A percentile compares a stretch with the other conserved stretches of the same genome.
phyloP scores from a whole-genome alignment of 805 yeast genomes.

The Scheffersomyces stipitis region DNA sequence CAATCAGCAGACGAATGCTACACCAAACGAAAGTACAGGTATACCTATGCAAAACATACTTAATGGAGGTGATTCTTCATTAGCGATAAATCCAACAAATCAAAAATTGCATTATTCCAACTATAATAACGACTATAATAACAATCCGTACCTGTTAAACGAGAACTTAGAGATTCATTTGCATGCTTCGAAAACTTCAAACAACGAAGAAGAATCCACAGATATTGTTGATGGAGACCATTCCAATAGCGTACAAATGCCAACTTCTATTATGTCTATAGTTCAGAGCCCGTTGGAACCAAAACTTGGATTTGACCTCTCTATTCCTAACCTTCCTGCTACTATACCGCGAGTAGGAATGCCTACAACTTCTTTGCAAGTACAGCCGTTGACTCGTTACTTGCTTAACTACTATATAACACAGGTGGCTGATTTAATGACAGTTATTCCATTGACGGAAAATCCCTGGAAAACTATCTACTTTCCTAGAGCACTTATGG shows the following conservation, averaged over 20 bases:
- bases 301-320: constrained; percentile 42
- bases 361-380: constrained; percentile 61
- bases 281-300: constrained; percentile 39
- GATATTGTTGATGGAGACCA: constrained; percentile 34
- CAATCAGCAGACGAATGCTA: constrained; percentile 2
- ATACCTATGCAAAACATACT: constrained; percentile 17
- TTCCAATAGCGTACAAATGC: constrained; percentile 45
- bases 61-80: constrained; percentile 7
- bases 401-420: constrained; percentile 69
- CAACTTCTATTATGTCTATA: constrained; percentile 53
- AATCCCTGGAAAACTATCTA: constrained; percentile 90
- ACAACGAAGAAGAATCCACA: constrained; percentile 27
- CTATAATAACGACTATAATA: constrained; percentile 38
- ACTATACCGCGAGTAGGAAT: constrained; percentile 28
- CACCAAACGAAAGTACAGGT: constrained; percentile 1
- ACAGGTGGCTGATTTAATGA: constrained; percentile 77
- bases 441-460: constrained; percentile 66
- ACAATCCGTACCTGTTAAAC: constrained; percentile 38
- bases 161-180: constrained; percentile 42
- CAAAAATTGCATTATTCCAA: constrained; percentile 39
- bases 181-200: constrained; percentile 35
- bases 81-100: constrained; percentile 31
- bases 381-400: constrained; percentile 70
- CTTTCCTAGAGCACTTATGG: constrained; percentile 78
- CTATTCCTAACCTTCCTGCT: constrained; percentile 24